phyloP scores from a whole-genome alignment of 768 basidiomycete species.

The Coprinopsis cinerea region DNA sequence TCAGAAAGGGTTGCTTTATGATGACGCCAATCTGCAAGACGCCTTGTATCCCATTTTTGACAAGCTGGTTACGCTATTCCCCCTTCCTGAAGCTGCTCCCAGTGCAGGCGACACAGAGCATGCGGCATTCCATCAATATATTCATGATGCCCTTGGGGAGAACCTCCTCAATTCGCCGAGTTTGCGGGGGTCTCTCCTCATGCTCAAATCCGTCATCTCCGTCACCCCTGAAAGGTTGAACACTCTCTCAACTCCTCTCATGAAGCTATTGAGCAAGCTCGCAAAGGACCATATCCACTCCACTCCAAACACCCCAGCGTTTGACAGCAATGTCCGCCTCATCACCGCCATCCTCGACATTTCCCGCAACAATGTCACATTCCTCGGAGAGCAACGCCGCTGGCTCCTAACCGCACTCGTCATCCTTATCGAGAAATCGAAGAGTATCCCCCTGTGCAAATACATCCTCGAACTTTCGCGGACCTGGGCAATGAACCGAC shows the following conservation, averaged over 20 bases:
- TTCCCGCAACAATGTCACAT: slow-evolving; percentile 71
- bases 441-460: slow-evolving; percentile 68
- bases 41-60: slow-evolving; percentile 80
- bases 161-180: slow-evolving; percentile 65
- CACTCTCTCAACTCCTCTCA: slow-evolving; percentile 63
- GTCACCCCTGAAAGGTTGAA: slow-evolving; percentile 81
- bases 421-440: slow-evolving; percentile 85
- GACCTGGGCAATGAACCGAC: slow-evolving; percentile 84
- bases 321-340: slow-evolving; percentile 56
- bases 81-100: slow-evolving; percentile 56
- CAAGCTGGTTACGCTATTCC: slow-evolving; percentile 68
- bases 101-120: slow-evolving; percentile 41
- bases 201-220: slow-evolving; percentile 82
- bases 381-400: slow-evolving; percentile 82
- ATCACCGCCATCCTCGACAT: slow-evolving; percentile 83
- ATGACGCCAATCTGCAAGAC: slow-evolving; percentile 77
- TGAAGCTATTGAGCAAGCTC: slow-evolving; percentile 80
- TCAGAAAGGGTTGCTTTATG: slow-evolving; percentile 78
- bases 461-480: slow-evolving; percentile 82
- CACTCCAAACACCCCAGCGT: slow-evolving; percentile 39
- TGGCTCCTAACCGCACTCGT: slow-evolving; percentile 73
- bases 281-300: slow-evolving; percentile 82
- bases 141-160: slow-evolving; percentile 70
- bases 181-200: slow-evolving; percentile 74
- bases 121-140: slow-evolving; percentile 72